Evolutionary conservation across 2,329 filamentous ascomycete species (phyloP).

Genomic region (Fusarium brevicatenulatum): DNA sequence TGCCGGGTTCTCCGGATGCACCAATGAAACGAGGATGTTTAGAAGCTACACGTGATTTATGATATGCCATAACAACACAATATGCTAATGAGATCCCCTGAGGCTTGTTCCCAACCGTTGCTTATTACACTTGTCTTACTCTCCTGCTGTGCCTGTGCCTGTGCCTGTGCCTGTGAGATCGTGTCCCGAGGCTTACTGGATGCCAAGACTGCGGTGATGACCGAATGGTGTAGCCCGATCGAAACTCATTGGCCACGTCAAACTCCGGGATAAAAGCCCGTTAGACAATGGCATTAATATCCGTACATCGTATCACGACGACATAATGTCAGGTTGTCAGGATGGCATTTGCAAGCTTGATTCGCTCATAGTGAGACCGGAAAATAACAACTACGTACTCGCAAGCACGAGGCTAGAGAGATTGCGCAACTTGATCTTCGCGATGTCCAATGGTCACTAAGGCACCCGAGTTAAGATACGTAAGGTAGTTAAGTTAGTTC

Average conservation of each 20-base stretch:
- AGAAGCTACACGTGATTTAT: slow-evolving; percentile 36
- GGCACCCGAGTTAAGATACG: not conserved
- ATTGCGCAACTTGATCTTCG: not conserved
- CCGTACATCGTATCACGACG: slow-evolving; percentile 21
- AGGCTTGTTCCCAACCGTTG: slow-evolving; percentile 27
- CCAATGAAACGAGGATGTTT: slow-evolving; percentile 31
- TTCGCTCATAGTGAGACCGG: not conserved
- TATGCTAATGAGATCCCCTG: slow-evolving; percentile 9
- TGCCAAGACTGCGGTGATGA: slow-evolving; percentile 29
- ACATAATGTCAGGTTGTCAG: not conserved
- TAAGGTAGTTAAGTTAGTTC: not conserved
- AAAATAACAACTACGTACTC: not conserved
- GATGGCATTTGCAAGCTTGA: slow-evolving; percentile 1
- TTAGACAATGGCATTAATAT: slow-evolving; percentile 29
- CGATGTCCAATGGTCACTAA: not conserved
- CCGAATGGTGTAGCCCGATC: slow-evolving; percentile 19
- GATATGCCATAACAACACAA: not conserved
- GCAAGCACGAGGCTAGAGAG: not conserved
- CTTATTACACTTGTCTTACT: slow-evolving; percentile 21
- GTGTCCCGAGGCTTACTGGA: slow-evolving; percentile 33
- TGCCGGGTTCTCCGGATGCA: slow-evolving; percentile 27
- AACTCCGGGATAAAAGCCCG: slow-evolving; percentile 8
- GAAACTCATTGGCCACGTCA: slow-evolving; percentile 20
- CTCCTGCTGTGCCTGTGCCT: slow-evolving; percentile 14
- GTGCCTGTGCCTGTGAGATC: slow-evolving; percentile 24